Evolutionary conservation across 495 filamentous ascomycete genomes (phyloP).

Genomic region (Chaetomium cochliodes): DNA sequence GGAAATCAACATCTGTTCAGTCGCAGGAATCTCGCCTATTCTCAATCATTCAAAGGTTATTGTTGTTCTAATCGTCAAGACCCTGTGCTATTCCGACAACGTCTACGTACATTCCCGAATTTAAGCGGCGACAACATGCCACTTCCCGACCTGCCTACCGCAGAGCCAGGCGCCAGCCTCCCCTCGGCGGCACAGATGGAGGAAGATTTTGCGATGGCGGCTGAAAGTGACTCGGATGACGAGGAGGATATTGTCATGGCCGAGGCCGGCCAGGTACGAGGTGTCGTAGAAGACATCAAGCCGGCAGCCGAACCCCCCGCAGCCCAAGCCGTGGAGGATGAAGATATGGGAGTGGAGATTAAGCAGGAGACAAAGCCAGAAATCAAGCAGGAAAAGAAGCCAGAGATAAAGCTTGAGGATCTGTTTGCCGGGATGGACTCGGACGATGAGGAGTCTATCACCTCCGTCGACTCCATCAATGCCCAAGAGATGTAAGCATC

Average conservation of each 20-base stretch:
- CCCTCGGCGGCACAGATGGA: slow-evolving; percentile 20
- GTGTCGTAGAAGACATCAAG: background rate
- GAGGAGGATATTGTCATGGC: slow-evolving; percentile 28
- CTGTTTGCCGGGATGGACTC: slow-evolving; percentile 76
- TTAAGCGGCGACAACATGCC: background rate
- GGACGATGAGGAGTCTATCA: slow-evolving; percentile 74
- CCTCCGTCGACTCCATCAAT: no score
- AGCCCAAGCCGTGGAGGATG: slow-evolving; percentile 1
- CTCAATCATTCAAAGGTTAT: no score
- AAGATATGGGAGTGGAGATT: slow-evolving; percentile 16
- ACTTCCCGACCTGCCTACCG: slow-evolving; percentile 17
- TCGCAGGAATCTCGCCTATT: no score
- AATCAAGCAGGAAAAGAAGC: slow-evolving; percentile 31
- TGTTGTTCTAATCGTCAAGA: background rate
- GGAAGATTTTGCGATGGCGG: slow-evolving; percentile 5
- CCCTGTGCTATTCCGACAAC: no score
- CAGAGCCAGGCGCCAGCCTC: background rate
- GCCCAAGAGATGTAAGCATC: slow-evolving; percentile 34
- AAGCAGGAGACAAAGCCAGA: slow-evolving; percentile 13
- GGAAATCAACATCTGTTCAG: background rate
- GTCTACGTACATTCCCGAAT: background rate
- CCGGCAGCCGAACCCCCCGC: background rate
- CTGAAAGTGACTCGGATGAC: background rate
- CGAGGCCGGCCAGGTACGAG: slow-evolving; percentile 16
- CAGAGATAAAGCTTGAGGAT: slow-evolving; percentile 71